Evolutionary conservation across 23 red algal species (phyloP).

Genomic region (Chondrus crispus): DNA sequence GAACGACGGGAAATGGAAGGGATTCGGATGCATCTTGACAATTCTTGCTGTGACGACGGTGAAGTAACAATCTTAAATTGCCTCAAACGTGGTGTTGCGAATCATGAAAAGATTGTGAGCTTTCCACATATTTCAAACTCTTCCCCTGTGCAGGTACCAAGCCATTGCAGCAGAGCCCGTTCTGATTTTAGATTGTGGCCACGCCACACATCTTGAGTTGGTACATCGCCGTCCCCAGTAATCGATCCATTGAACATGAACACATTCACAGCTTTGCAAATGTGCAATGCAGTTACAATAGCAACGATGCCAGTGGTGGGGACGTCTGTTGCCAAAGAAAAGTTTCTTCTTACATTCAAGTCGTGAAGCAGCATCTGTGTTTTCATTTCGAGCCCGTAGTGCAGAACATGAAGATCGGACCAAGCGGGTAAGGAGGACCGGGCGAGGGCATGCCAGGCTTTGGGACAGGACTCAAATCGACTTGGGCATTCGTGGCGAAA

Average conservation of each 20-base stretch:
- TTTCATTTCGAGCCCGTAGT: neutral
- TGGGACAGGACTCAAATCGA: neutral
- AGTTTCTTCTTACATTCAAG: neutral
- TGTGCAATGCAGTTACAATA: neutral
- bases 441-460: neutral
- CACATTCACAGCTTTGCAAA: neutral
- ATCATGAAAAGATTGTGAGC: neutral
- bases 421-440: neutral
- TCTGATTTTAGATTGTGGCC: slow-evolving; percentile 14
- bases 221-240: neutral
- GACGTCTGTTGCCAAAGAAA: neutral
- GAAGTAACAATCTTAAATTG: too few relatives aligned
- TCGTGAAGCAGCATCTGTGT: neutral
- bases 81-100: too few relatives aligned
- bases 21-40: too few relatives aligned
- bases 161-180: neutral
- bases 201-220: neutral
- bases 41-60: too few relatives aligned
- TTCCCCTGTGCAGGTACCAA: neutral
- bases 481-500: slow-evolving; percentile 18
- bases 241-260: slow-evolving; percentile 24
- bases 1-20: too few relatives aligned
- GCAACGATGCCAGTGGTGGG: slow-evolving; percentile 16
- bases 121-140: neutral
- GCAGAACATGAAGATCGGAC: neutral